Evolutionary conservation across 768 basidiomycete genomes (phyloP), one percentile per base, ranked within the genome.

Genomic region (Pulveroboletus sp.): DNA sequence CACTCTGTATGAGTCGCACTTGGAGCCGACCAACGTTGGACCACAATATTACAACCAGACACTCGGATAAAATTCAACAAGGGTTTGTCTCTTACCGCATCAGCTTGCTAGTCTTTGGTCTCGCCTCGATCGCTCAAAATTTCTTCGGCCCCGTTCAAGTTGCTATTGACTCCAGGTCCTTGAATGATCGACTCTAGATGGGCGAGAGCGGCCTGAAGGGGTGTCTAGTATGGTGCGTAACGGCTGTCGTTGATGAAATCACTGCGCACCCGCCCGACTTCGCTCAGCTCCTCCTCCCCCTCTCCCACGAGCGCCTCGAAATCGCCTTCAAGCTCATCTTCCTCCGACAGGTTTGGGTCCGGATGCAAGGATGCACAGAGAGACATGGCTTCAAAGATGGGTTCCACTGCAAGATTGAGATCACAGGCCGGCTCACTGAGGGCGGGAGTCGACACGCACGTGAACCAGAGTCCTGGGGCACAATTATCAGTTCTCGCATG

Each of bases 231-330:
- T 60, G 92, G 92, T 51, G 80, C 74, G 71, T 75, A 93, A 70
- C 91, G 86, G 65, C 70, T 77, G 75, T 84, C 70, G 74, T 83
- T 83, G 71, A 78, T 62, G 68, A 87, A 87, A 87, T 87, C 80
- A 69, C 84, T 89, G 86, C 92, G 88, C 84, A 92, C 89, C 86
- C 88, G 83, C 74, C 92, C 92, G 57, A 86, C 87, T 73, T 86
- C 84, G 68, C 83, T 88, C 57, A 93, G 78, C 69, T 93, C 88
- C 60, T 90, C 74, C 18, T 71, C 77, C 48, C 76, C 82, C 41
- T 77, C 76, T 4, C 72, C 71, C 5, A 74, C 76, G 64, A 89
- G 85, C 1, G 74, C 71, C 52, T 75, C 71, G 58, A 84, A 78
- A 50, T 78, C 73, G 11, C 79, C 74, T 9, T 79, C 79, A 4